Base-by-base conservation (phyloP, 2,329 filamentous ascomycete genomes). In the Colletotrichum eleusines region DNA sequence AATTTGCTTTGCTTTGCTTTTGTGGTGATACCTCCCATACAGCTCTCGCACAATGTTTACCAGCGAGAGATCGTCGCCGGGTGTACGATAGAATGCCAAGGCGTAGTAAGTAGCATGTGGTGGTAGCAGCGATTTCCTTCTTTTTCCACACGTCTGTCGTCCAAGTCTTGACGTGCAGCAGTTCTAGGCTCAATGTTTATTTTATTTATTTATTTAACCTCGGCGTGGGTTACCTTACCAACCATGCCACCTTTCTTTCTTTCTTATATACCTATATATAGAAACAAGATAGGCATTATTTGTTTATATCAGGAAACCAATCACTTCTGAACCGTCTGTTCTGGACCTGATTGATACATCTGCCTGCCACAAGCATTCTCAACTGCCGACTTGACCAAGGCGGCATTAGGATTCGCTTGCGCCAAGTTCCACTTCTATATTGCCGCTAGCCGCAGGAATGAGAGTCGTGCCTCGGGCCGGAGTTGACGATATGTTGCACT, bases 71-170 rank as follows among this genome's bases (percentile, higher is more conserved):
- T 38, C 11, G 3, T 35, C 12, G 18, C 38, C 42, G 26, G 58
- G 26, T 70, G 68, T 70, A 70, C 40, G 26, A 70, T 67, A 70
- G 57, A 70, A 62, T 55, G 63, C n/a, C 40, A 62, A 58, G 50
- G 63, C 33, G 63, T 54, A 62, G 42, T 55, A 57, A 62, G 42
- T 55, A 57, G 63, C 51, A 42, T 55, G 42, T 62, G 48, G 57
- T n/a, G n/a, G n/a, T 59, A 40, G 51, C 46, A 67, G 68, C 44
- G 55, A 61, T 35, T 58, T 62, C 54, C 35, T 38, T 2, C 5
- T 57, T 26, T 54, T 28, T 28, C 7, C 26, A 2, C n/a, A 23
- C 31, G 2, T 23, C 11, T 40, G n/a, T 9, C 26, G n/a, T 16
- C 2, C 1, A 1, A n/a, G 16, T 40, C 2, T 26, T 8, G 9